Conservation (phyloP, 2,329 filamentous ascomycete genomes). For the Colletotrichum cereale region DNA sequence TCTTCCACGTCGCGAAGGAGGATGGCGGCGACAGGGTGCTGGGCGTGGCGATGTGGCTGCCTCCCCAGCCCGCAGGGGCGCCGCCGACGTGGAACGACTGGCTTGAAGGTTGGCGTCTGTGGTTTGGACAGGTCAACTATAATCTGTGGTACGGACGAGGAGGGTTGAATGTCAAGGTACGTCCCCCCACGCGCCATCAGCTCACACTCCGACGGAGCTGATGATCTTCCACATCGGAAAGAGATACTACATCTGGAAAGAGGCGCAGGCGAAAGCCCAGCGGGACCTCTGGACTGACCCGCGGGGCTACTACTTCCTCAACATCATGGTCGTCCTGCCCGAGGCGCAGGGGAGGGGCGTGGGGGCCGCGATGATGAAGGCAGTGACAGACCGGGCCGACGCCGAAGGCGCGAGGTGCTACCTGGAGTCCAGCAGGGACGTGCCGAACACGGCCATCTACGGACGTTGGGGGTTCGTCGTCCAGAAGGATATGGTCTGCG, state of each 20-base stretch:
- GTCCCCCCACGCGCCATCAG: slow-evolving; percentile 12
- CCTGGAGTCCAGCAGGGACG: slow-evolving; percentile 76
- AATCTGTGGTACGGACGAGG: slow-evolving; percentile 78
- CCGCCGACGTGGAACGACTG: slow-evolving; percentile 72
- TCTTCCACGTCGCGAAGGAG: slow-evolving; percentile 79
- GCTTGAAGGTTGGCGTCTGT: slow-evolving; percentile 74
- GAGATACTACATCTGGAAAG: slow-evolving; percentile 82
- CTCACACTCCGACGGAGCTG: accelerated
- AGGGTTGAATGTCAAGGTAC: slow-evolving; percentile 71
- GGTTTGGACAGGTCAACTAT: slow-evolving; percentile 73
- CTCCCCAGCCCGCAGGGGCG: slow-evolving; percentile 62
- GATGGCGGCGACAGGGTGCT: slow-evolving; percentile 66
- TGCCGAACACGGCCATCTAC: slow-evolving; percentile 79
- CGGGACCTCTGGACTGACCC: slow-evolving; percentile 73
- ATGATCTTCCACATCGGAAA: slow-evolving; percentile 41
- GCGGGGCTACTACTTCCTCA: slow-evolving; percentile 80
- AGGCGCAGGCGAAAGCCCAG: slow-evolving; percentile 72
- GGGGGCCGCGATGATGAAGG: slow-evolving; percentile 72
- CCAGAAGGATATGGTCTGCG: slow-evolving; percentile 74
- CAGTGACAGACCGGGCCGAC: slow-evolving; percentile 74
- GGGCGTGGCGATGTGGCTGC: slow-evolving; percentile 80
- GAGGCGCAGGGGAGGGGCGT: slow-evolving; percentile 75
- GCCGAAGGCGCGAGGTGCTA: slow-evolving; percentile 74
- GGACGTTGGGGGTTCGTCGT: slow-evolving; percentile 76
- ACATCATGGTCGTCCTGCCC: slow-evolving; percentile 78